Conservation (phyloP, 768 basidiomycete species). For the Kwoniella heveanensis region DNA sequence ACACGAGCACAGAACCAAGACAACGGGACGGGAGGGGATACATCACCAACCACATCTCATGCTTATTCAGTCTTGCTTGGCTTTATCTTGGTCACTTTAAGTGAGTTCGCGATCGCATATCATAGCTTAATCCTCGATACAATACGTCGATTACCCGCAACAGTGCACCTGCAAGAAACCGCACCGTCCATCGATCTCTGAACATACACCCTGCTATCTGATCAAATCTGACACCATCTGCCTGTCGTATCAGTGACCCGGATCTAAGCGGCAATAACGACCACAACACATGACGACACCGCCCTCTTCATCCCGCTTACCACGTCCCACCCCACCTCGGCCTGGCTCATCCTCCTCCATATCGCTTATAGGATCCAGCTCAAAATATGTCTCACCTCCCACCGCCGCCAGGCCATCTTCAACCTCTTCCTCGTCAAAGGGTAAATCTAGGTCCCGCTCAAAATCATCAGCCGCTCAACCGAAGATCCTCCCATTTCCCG, state of each 20-base stretch:
- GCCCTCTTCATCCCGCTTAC: conserved; percentile 18
- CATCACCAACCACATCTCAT: background rate
- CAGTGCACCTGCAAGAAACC: no score
- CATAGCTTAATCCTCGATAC: background rate
- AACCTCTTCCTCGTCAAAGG: conserved; percentile 1
- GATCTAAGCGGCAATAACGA: no score
- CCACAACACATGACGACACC: conserved; percentile 10
- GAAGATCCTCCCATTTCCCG: conserved; percentile 47
- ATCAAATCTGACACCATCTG: no score
- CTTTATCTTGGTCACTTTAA: background rate
- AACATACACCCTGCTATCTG: background rate
- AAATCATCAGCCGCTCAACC: conserved; percentile 35
- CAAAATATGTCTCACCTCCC: conserved; percentile 12
- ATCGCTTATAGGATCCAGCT: background rate
- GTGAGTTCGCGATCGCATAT: background rate
- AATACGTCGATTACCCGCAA: no score
- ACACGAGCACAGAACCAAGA: background rate
- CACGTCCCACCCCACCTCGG: conserved; percentile 11
- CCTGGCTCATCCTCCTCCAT: conserved; percentile 11
- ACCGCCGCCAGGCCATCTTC: background rate
- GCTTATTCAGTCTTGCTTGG: background rate
- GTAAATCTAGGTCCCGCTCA: conserved; percentile 13
- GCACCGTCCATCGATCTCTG: no score
- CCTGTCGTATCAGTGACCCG: no score
- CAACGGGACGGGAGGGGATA: background rate